Conservation (phyloP, 2,329 filamentous ascomycete species). For the Westerdykella ornata region DNA sequence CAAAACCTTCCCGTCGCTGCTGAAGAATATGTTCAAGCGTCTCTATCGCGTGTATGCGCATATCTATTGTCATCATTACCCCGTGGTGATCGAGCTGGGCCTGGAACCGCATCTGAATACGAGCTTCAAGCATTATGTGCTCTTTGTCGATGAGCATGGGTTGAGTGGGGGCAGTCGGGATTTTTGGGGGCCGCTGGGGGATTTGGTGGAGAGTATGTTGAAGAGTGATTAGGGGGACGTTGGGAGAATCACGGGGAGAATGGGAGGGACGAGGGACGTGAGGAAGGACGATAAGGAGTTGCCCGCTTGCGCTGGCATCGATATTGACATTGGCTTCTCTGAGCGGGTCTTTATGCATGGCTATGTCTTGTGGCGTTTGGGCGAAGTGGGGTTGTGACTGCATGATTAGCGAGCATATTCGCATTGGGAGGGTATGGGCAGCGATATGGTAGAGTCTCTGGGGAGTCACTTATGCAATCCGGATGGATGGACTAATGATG, state of each 20-base stretch:
- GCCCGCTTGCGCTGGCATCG: background rate
- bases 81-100: conserved; percentile 87
- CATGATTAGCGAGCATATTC: no score
- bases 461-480: no score
- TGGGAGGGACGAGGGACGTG: no score
- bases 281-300: no score
- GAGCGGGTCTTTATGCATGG: background rate
- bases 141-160: conserved; percentile 95
- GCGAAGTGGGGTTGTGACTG: no score
- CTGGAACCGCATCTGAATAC: conserved; percentile 97
- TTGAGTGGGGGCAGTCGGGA: conserved; percentile 82
- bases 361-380: no score
- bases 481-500: no score
- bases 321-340: background rate
- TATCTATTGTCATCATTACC: conserved; percentile 97
- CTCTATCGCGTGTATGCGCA: conserved; percentile 97
- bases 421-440: no score
- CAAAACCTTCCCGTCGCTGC: conserved; percentile 80
- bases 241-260: no score
- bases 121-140: conserved; percentile 98
- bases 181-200: conserved; percentile 92
- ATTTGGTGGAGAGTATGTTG: conserved; percentile 96
- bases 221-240: conserved; percentile 63
- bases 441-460: no score
- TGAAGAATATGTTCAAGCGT: conserved; percentile 99